A percentile compares a stretch with the other conserved stretches of the same genome.
phyloP scores from a whole-genome alignment of 805 yeast genomes.

The Barnettozyma sp. region DNA sequence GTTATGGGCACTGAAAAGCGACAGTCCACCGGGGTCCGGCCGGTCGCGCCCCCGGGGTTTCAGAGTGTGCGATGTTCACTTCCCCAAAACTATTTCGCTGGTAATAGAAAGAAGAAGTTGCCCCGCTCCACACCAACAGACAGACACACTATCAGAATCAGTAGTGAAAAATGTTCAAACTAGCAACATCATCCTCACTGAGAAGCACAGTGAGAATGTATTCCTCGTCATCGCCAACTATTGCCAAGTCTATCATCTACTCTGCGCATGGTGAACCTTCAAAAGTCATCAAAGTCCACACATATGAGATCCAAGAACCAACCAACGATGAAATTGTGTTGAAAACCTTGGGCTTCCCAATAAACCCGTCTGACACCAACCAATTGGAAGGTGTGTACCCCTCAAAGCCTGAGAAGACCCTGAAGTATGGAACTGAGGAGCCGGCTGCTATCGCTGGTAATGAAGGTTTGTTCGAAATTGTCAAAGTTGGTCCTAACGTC shows the following conservation, averaged over 20 bases:
- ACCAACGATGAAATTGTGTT: conserved; percentile 46
- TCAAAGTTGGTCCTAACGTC: conserved; percentile 58
- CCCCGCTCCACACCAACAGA: too few relatives aligned
- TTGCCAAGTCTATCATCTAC: conserved; percentile 64
- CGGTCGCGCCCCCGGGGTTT: too few relatives aligned
- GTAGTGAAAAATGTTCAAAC: conserved; percentile 5
- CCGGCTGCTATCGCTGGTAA: conserved; percentile 88
- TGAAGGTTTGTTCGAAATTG: conserved; percentile 85
- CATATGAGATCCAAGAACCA: conserved; percentile 44
- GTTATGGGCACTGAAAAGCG: too few relatives aligned
- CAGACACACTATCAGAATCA: too few relatives aligned
- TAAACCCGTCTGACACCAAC: conserved; percentile 86
- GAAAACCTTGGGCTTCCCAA: conserved; percentile 70
- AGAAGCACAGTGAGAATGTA: conserved; percentile 7
- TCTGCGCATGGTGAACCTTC: conserved; percentile 61
- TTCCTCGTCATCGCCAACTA: conserved; percentile 14
- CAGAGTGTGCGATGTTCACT: too few relatives aligned
- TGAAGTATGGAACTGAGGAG: conserved; percentile 47
- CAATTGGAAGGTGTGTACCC: conserved; percentile 86
- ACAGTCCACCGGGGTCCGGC: too few relatives aligned
- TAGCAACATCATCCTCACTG: conserved; percentile 4
- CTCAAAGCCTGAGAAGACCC: conserved; percentile 52
- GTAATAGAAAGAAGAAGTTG: too few relatives aligned
- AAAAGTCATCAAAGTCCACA: conserved; percentile 46
- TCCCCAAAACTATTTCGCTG: too few relatives aligned